A percentile compares a stretch with the other conserved stretches of the same genome.
Conservation (phyloP, 2,329 filamentous ascomycete species). For the Sclerotinia trifoliorum region DNA sequence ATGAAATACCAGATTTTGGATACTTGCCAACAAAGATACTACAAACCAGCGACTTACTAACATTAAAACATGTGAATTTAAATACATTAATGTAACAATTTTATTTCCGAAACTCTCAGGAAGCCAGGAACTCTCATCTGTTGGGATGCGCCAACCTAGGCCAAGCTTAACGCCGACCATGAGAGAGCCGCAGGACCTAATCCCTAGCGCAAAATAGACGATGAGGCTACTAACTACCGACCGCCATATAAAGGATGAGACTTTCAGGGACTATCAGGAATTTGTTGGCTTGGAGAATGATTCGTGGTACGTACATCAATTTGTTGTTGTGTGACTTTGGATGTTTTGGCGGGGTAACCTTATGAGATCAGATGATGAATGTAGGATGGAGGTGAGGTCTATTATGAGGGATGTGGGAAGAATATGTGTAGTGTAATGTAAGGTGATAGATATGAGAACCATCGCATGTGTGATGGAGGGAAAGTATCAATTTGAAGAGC, state of each 20-base stretch:
- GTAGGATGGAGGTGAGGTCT: neutral
- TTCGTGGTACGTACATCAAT: neutral
- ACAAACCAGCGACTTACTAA: neutral
- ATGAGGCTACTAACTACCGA: neutral
- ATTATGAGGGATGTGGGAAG: neutral
- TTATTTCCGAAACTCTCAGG: neutral
- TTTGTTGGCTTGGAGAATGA: conserved; percentile 8
- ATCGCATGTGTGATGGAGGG: no score
- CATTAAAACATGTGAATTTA: neutral
- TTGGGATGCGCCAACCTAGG: conserved; percentile 1
- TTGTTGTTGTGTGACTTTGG: neutral
- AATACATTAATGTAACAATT: no score
- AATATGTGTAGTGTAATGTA: neutral
- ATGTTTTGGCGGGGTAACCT: neutral
- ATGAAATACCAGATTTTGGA: conserved; percentile 8
- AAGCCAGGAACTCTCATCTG: neutral
- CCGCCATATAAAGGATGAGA: neutral
- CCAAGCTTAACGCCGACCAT: conserved; percentile 13
- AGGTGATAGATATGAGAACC: neutral
- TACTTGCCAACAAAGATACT: neutral
- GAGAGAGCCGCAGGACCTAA: neutral
- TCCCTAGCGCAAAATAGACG: neutral
- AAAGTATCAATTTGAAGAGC: no score
- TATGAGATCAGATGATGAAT: neutral
- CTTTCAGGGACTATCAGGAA: no score